phyloP scores from a whole-genome alignment of 805 yeast genomes.

The Ogataea zsoltii region DNA sequence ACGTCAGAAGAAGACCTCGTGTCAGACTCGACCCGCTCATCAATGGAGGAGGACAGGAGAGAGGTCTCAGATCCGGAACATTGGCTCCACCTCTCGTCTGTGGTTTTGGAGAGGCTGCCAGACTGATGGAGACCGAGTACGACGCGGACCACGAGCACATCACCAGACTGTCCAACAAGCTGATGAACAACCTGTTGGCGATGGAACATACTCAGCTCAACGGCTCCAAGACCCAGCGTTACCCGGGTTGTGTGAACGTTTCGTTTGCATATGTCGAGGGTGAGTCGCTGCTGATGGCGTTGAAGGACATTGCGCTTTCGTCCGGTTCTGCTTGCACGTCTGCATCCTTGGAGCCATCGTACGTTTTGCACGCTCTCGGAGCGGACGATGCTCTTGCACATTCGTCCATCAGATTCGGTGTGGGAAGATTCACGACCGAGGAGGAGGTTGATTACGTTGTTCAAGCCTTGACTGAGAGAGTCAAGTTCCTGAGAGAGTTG shows the following conservation, averaged over 20 bases:
- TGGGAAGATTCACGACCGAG: slow-evolving; percentile 96
- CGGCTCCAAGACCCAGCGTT: slow-evolving; percentile 74
- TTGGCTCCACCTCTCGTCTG: slow-evolving; percentile 94
- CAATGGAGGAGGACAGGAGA: slow-evolving; percentile 98
- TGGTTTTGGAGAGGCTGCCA: slow-evolving; percentile 97
- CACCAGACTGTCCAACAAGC: slow-evolving; percentile 65
- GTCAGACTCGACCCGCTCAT: slow-evolving; percentile 94
- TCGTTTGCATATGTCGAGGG: slow-evolving; percentile 98
- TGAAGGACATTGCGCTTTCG: slow-evolving; percentile 92
- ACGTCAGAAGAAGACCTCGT: slow-evolving; percentile 95
- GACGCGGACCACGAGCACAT: slow-evolving; percentile 74
- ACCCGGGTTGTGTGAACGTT: slow-evolving; percentile 93
- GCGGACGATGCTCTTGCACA: slow-evolving; percentile 98
- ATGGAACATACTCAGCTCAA: slow-evolving; percentile 89
- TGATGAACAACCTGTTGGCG: slow-evolving; percentile 68
- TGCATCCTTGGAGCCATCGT: slow-evolving; percentile 96
- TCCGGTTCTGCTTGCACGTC: slow-evolving; percentile 99
- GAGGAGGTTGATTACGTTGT: slow-evolving; percentile 94
- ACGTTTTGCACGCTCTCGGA: slow-evolving; percentile 93
- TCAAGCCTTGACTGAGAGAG: slow-evolving; percentile 84
- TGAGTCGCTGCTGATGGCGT: slow-evolving; percentile 95
- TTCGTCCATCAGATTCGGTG: slow-evolving; percentile 95
- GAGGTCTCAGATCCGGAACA: slow-evolving; percentile 96
- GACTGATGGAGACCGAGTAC: slow-evolving; percentile 74
- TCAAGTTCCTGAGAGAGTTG: slow-evolving; percentile 85